These are phyloP conservation scores for Saturnispora sekii DNA, from an alignment of 805 yeast species.

Conservation along the genomic window DNA sequence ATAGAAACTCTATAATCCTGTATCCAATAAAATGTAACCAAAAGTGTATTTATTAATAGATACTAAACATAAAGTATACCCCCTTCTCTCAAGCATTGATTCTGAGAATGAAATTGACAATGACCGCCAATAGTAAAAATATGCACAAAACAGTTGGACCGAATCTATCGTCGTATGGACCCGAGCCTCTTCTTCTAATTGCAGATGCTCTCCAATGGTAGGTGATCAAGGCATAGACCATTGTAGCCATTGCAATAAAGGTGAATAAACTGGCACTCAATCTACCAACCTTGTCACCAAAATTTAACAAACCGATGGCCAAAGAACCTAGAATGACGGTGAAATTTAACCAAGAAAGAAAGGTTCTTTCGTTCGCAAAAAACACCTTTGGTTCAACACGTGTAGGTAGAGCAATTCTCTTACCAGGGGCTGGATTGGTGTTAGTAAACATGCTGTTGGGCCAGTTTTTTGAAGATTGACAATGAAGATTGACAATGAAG, in stretches of 20 bases:
- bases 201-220: constrained; percentile 99
- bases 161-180: constrained; percentile 98
- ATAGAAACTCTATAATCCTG: too few relatives aligned
- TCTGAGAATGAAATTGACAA: constrained; percentile 84
- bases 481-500: too few relatives aligned
- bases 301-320: constrained; percentile 91
- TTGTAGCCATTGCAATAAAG: constrained; percentile 92
- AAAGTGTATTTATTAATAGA: neutral
- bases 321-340: constrained; percentile 96
- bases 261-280: constrained; percentile 92
- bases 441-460: too few relatives aligned
- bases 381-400: constrained; percentile 98
- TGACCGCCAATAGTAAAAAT: constrained; percentile 86
- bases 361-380: constrained; percentile 98
- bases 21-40: neutral
- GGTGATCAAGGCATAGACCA: constrained; percentile 90
- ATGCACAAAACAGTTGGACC: constrained; percentile 97
- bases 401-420: constrained; percentile 95
- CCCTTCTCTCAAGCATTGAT: constrained; percentile 36
- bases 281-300: constrained; percentile 91
- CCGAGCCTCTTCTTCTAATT: constrained; percentile 92
- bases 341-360: constrained; percentile 95
- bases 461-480: too few relatives aligned
- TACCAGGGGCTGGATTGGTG: constrained; percentile 33
- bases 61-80: too few relatives aligned